A percentile compares a stretch with the other conserved stretches of the same genome.
Evolutionary conservation across 1,284 basidiomycete genomes (phyloP).

Genomic region (Phenoliferia sp.): DNA sequence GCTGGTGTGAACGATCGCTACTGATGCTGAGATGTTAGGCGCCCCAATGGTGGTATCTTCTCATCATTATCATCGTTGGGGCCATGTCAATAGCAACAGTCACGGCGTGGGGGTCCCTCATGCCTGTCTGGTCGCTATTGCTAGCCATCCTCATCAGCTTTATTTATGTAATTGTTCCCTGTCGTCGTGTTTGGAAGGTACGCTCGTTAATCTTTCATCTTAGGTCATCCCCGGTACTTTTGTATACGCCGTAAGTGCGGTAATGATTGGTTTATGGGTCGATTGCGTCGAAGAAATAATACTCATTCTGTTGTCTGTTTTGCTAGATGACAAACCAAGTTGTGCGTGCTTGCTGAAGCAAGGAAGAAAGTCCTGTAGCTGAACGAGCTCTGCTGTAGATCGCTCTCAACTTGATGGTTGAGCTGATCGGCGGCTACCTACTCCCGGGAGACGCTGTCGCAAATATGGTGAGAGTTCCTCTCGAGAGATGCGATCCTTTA

Average conservation of each 20-base stretch:
- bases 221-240: conserved; percentile 87
- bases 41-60: conserved; percentile 85
- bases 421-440: conserved; percentile 86
- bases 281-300: too few species aligned
- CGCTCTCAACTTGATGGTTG: conserved; percentile 78
- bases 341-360: not conserved
- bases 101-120: conserved; percentile 79
- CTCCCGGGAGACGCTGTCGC: conserved; percentile 79
- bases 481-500: not conserved
- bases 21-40: not conserved
- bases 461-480: conserved; percentile 64
- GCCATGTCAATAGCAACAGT: conserved; percentile 68
- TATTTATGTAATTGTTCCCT: conserved; percentile 79
- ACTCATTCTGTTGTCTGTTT: too few species aligned
- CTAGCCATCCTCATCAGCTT: conserved; percentile 68
- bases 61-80: conserved; percentile 65
- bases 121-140: conserved; percentile 81
- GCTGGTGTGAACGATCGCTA: not conserved
- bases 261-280: too few species aligned
- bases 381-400: conserved; percentile 42
- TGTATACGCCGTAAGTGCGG: conserved; percentile 91
- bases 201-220: too few species aligned
- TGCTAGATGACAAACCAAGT: too few species aligned
- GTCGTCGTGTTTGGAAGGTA: too few species aligned
- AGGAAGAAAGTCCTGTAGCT: conserved; percentile 41